These are phyloP conservation scores for Russula vinacea DNA, from an alignment of 768 basidiomycete genomes.

Conservation along the genomic window DNA sequence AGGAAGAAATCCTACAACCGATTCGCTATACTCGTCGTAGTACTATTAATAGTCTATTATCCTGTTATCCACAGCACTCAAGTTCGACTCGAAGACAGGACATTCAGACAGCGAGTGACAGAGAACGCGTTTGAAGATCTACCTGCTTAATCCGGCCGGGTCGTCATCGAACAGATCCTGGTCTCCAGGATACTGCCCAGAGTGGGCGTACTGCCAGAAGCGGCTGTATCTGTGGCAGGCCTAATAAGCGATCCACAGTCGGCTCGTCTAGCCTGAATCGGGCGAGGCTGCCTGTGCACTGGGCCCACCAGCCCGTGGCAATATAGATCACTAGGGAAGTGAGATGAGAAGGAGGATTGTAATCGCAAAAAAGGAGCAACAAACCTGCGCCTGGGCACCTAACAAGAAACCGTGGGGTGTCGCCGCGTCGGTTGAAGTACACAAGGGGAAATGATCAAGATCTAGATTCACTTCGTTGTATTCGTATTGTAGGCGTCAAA, in stretches of 20 bases:
- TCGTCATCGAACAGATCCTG: constrained; percentile 49
- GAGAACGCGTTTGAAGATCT: background rate
- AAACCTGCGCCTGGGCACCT: constrained; percentile 43
- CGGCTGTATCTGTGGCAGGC: background rate
- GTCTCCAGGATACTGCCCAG: constrained; percentile 57
- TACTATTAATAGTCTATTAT: background rate
- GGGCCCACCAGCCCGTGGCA: constrained; percentile 65
- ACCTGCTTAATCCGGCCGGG: background rate
- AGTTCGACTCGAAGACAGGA: background rate
- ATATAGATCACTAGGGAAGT: constrained; percentile 52
- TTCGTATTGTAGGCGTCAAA: constrained; percentile 53
- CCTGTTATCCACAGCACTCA: background rate
- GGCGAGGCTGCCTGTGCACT: constrained; percentile 58
- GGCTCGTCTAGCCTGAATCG: constrained; percentile 51
- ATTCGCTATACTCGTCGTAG: too few relatives aligned
- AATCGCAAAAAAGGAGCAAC: background rate
- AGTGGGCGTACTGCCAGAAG: constrained; percentile 61
- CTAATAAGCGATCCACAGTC: constrained; percentile 36
- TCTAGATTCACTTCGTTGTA: constrained; percentile 44
- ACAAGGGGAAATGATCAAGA: background rate
- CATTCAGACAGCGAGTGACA: background rate
- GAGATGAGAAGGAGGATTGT: background rate
- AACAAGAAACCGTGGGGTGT: background rate
- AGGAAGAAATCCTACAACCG: too few relatives aligned
- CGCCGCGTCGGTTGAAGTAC: background rate